These are phyloP conservation scores for Monosporozyma yasuniensis DNA, from an alignment of 805 yeast genomes.

Conservation along the genomic window DNA sequence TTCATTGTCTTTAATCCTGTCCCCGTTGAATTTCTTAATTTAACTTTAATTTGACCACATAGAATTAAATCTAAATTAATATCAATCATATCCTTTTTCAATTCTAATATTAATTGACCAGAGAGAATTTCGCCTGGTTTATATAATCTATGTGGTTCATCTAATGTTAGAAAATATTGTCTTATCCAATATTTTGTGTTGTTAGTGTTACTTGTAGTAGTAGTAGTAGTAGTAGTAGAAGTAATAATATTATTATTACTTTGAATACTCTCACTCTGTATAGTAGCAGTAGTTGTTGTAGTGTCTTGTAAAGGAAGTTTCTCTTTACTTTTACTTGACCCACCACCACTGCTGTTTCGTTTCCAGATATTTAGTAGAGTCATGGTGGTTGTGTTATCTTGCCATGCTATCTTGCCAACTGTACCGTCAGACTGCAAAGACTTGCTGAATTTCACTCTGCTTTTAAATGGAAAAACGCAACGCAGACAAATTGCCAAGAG, in stretches of 20 bases:
- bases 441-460: too few species aligned
- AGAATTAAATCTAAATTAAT: conserved; percentile 42
- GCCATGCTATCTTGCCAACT: too few species aligned
- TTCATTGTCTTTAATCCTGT: conserved; percentile 46
- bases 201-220: background rate
- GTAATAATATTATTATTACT: too few species aligned
- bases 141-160: conserved; percentile 68
- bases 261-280: too few species aligned
- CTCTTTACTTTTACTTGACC: background rate
- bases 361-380: background rate
- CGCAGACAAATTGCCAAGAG: too few species aligned
- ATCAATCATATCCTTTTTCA: conserved; percentile 48
- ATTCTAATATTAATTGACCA: conserved; percentile 52
- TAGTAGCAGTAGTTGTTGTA: too few species aligned
- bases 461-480: too few species aligned
- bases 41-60: conserved; percentile 48
- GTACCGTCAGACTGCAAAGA: too few species aligned
- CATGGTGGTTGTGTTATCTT: background rate
- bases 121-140: conserved; percentile 69
- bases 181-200: background rate
- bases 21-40: conserved; percentile 34
- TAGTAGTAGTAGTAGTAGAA: background rate
- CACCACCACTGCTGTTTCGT: background rate
- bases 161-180: conserved; percentile 42
- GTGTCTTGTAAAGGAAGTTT: too few species aligned